Evolutionary conservation across 1,284 basidiomycete genomes (phyloP).

Genomic region (Bjerkandera adusta): DNA sequence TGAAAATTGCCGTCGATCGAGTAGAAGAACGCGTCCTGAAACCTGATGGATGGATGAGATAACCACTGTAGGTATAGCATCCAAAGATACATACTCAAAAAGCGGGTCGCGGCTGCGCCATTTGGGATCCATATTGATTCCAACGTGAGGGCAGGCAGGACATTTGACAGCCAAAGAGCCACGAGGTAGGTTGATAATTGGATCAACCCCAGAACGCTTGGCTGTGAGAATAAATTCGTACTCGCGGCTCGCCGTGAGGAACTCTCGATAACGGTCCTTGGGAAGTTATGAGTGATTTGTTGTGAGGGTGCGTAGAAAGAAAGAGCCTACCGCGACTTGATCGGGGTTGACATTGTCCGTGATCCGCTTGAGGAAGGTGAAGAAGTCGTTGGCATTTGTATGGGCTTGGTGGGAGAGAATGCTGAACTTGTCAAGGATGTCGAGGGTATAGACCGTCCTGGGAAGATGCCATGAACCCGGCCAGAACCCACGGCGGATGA

Average conservation of each 20-base stretch:
- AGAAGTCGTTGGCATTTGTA: constrained; percentile 11
- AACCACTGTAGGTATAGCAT: neutral
- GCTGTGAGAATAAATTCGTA: constrained; percentile 8
- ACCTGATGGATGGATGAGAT: constrained; percentile 9
- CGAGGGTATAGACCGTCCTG: constrained; percentile 10
- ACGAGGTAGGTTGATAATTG: neutral
- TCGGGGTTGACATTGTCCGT: constrained; percentile 9
- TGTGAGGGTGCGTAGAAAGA: neutral
- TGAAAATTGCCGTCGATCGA: constrained; percentile 17
- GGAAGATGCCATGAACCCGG: constrained; percentile 9
- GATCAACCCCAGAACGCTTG: neutral
- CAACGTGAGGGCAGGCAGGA: constrained; percentile 22
- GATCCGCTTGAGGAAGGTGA: neutral
- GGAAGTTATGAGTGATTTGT: neutral
- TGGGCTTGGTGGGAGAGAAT: constrained; percentile 8
- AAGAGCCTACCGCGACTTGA: constrained; percentile 1
- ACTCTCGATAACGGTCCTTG: constrained; percentile 21
- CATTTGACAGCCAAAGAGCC: constrained; percentile 14
- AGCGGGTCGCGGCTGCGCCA: constrained; percentile 9
- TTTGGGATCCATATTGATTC: constrained; percentile 20
- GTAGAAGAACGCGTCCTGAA: constrained; percentile 12
- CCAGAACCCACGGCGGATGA: constrained; percentile 11
- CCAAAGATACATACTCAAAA: neutral
- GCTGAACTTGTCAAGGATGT: constrained; percentile 4
- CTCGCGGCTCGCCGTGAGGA: constrained; percentile 15